Base-by-base conservation (phyloP, 345 rosid species). In the Moricandia moricandioides region DNA sequence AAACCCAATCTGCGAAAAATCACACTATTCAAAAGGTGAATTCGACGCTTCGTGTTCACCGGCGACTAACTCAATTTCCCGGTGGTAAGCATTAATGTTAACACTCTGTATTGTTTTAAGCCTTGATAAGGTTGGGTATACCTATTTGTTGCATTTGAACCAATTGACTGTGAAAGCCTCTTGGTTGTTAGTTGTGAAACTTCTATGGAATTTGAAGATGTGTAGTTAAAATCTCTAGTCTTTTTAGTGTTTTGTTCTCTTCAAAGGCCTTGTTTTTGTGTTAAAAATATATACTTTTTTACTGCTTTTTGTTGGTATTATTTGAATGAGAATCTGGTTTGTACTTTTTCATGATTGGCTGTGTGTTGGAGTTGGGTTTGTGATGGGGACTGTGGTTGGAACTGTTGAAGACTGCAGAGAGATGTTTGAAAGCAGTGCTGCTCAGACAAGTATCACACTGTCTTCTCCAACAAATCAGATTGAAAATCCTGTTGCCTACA, bases 311-410 rank as follows among this genome's bases (percentile, higher is more conserved):
- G 21, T 0, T 45, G 52, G 52, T n/a, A 13, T 40, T 43, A 12
- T 47, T 58, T 37, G 18, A 33, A 24, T 26, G 63, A 37, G 63
- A 64, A 54, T 34, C 30, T 5, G 17, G 7, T 64, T 72, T 52
- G 63, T 18, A 0, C 8, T 29, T 35, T 47, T 51, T 65, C 55
- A 14, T 54, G 58, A 66, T 69, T 73, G 91, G 77, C 78, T 78
- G 83, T 87, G 80, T 85, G 72, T 85, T 84, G 83, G 81, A 83
- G 84, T 83, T 85, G 80, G 91, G 82, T 84, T 84, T 81, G 81
- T 82, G 79, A 94, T 91, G 97, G 97, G 86, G 80, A 90, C 93
- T 86, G 87, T 83, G 86, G 89, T 86, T 80, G 84, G 81, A 84
- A 81, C 81, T 86, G 93, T 87, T 64, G 76, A 70, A 81, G 90